These are phyloP conservation scores for Ophiostoma sp. DNA, from an alignment of 2,329 filamentous ascomycete genomes.

Conservation along the genomic window DNA sequence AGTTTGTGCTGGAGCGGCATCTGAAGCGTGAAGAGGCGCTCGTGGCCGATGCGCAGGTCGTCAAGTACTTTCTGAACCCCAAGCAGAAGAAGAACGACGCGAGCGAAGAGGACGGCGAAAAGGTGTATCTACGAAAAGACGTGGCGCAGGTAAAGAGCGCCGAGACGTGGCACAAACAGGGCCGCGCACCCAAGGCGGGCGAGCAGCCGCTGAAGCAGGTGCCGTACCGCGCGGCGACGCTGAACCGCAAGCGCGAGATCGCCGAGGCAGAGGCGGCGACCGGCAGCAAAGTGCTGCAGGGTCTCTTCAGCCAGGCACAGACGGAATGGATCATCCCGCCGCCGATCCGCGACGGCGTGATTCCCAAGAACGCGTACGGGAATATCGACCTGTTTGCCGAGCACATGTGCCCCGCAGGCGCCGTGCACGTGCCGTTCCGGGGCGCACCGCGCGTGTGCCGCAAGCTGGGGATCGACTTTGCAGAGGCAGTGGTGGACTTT, in stretches of 20 bases:
- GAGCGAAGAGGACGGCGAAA: conserved; percentile 44
- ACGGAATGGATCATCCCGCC: conserved; percentile 94
- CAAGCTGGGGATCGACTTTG: conserved; percentile 77
- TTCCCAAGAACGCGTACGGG: conserved; percentile 90
- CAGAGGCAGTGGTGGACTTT: conserved; percentile 92
- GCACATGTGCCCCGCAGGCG: conserved; percentile 80
- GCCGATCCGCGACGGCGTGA: conserved; percentile 75
- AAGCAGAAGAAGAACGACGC: conserved; percentile 40
- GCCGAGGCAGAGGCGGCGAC: conserved; percentile 75
- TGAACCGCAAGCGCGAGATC: conserved; percentile 80
- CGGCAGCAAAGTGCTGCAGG: conserved; percentile 79
- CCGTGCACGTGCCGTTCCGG: conserved; percentile 73
- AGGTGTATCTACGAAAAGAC: conserved; percentile 73
- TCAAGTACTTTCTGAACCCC: conserved; percentile 65
- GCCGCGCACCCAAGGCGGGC: conserved; percentile 65
- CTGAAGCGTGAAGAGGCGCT: conserved; percentile 89
- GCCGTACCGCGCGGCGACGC: conserved; percentile 84
- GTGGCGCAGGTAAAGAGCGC: conserved; percentile 81
- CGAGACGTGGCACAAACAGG: conserved; percentile 98
- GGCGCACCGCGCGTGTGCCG: conserved; percentile 77
- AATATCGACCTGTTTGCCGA: conserved; percentile 95
- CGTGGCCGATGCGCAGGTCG: conserved; percentile 58
- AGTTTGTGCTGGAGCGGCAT: conserved; percentile 81
- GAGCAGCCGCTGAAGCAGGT: conserved; percentile 77
- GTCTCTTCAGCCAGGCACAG: conserved; percentile 75